phyloP scores from a whole-genome alignment of 2,329 filamentous ascomycete species.

The Trichoderma cornu-damae region DNA sequence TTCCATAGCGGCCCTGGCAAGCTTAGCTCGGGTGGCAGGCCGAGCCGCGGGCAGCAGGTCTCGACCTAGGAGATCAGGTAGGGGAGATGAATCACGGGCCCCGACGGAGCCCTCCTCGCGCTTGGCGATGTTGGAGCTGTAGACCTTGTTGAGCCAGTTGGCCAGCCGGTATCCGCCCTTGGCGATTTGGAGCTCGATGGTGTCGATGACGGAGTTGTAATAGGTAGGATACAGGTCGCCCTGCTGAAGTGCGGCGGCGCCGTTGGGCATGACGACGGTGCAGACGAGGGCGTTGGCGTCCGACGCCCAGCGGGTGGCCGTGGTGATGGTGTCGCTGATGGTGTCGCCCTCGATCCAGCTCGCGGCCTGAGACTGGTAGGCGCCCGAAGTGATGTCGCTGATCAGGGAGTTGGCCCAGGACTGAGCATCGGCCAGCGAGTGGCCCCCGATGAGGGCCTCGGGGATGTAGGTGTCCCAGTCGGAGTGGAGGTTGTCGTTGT shows the following conservation, averaged over 20 bases:
- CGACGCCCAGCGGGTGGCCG: slow-evolving; percentile 37
- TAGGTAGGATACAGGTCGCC: slow-evolving; percentile 39
- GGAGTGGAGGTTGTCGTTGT: slow-evolving; percentile 53
- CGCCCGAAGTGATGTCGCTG: slow-evolving; percentile 35
- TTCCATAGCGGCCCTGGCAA: slow-evolving; percentile 25
- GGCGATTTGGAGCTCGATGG: slow-evolving; percentile 41
- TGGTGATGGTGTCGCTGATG: slow-evolving; percentile 29
- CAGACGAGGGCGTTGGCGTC: slow-evolving; percentile 42
- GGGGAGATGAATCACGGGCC: neutral
- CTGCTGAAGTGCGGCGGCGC: slow-evolving; percentile 34
- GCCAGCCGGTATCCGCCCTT: slow-evolving; percentile 39
- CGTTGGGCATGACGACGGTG: slow-evolving; percentile 38
- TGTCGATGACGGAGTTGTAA: slow-evolving; percentile 36
- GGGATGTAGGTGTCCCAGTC: slow-evolving; percentile 58
- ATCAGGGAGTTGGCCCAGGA: slow-evolving; percentile 36
- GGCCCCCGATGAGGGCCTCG: slow-evolving; percentile 39
- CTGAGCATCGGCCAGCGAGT: slow-evolving; percentile 33
- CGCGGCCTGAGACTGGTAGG: slow-evolving; percentile 32
- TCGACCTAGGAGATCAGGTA: slow-evolving; percentile 24
- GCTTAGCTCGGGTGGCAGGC: slow-evolving; percentile 27
- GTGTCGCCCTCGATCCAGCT: slow-evolving; percentile 35
- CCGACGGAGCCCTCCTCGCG: neutral
- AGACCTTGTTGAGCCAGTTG: slow-evolving; percentile 30
- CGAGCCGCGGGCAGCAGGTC: slow-evolving; percentile 26
- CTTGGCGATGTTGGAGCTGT: slow-evolving; percentile 23